A percentile compares a stretch with the other conserved stretches of the same genome.
phyloP scores from a whole-genome alignment of 441 rosid genomes.

The Adansonia rubrostipa region DNA sequence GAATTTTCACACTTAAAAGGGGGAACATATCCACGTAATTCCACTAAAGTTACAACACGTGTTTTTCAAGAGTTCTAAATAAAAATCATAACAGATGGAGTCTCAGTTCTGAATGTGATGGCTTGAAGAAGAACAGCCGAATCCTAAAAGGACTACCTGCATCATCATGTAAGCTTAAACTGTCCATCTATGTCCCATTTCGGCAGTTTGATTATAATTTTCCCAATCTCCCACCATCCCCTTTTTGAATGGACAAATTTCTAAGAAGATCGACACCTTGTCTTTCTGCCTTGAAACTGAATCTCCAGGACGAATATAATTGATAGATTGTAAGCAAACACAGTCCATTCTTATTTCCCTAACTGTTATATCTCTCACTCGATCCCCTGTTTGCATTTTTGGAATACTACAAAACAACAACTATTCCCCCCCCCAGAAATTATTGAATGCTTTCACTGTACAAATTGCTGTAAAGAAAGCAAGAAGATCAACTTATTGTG shows the following conservation, averaged over 20 bases:
- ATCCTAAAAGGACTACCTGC: too few relatives aligned
- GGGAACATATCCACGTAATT: too few relatives aligned
- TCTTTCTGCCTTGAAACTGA: too few relatives aligned
- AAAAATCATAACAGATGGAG: too few relatives aligned
- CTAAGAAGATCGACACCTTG: too few relatives aligned
- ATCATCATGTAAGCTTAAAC: too few relatives aligned
- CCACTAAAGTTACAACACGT: not conserved
- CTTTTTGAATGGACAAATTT: too few relatives aligned
- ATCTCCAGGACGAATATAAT: not conserved
- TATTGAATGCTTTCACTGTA: not conserved
- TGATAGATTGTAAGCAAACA: not conserved
- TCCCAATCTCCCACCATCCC: not conserved
- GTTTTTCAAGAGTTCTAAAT: too few relatives aligned
- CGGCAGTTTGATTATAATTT: not conserved
- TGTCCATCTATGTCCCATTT: too few relatives aligned
- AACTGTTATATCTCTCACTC: not conserved
- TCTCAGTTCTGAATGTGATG: too few relatives aligned
- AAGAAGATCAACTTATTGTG: not conserved
- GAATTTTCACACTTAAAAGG: not conserved
- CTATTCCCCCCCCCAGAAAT: not conserved
- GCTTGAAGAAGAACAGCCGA: too few relatives aligned
- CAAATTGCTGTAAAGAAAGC: not conserved
- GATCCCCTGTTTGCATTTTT: not conserved
- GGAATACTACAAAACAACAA: not conserved
- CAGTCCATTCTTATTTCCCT: not conserved